Evolutionary conservation across 345 rosid genomes (phyloP).

Genomic region (Euclidium syriacum): DNA sequence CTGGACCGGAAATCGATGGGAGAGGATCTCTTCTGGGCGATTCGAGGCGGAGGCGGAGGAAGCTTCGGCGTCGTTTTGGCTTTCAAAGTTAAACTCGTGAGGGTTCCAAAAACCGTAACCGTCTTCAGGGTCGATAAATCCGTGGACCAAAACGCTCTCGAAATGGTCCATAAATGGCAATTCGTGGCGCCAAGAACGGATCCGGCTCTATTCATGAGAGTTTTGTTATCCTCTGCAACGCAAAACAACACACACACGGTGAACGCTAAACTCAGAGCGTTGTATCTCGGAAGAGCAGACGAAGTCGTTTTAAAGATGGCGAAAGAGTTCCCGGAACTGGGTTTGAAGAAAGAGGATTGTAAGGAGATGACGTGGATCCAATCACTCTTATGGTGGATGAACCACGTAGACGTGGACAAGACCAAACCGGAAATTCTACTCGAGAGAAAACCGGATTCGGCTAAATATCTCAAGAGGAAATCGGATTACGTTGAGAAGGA

Average conservation of each 20-base stretch:
- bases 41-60: slow-evolving; percentile 36
- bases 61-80: slow-evolving; percentile 30
- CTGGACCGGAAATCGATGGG: slow-evolving; percentile 29
- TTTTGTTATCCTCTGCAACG: not conserved
- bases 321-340: slow-evolving; percentile 34
- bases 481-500: slow-evolving; percentile 36
- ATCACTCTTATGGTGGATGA: slow-evolving; percentile 21
- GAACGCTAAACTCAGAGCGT: not conserved
- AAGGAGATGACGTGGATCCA: slow-evolving; percentile 35
- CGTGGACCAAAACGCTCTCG: slow-evolving; percentile 18
- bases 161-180: slow-evolving; percentile 15
- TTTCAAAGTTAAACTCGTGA: slow-evolving; percentile 29
- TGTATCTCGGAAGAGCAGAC: slow-evolving; percentile 26
- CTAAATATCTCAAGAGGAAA: slow-evolving; percentile 30
- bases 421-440: slow-evolving; percentile 14
- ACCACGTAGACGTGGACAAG: not conserved
- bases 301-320: slow-evolving; percentile 23
- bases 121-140: slow-evolving; percentile 22
- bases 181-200: not conserved
- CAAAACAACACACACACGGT: slow-evolving; percentile 8
- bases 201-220: not conserved
- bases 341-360: slow-evolving; percentile 27
- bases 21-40: no score
- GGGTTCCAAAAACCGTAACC: slow-evolving; percentile 28
- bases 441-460: not conserved